phyloP scores from a whole-genome alignment of 768 basidiomycete species.

The Russula foetens region DNA sequence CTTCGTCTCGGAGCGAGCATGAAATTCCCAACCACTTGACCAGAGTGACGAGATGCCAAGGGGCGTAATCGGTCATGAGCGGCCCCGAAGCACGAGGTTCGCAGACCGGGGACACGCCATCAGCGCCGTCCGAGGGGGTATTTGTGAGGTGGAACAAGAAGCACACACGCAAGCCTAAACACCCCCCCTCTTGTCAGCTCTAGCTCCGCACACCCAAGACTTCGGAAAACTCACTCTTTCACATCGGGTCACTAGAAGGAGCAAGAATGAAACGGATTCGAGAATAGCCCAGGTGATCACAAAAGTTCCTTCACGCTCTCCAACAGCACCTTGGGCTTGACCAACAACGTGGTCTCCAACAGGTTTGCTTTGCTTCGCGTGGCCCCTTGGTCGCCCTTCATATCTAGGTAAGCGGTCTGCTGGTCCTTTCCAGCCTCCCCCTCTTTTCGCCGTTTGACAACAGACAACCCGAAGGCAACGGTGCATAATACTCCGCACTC shows the following conservation, averaged over 20 bases:
- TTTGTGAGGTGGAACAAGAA: conserved; percentile 11
- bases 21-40: conserved; percentile 7
- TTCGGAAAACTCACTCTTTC: conserved; percentile 9
- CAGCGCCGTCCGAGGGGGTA: conserved; percentile 4
- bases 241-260: conserved; percentile 1
- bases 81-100: conserved; percentile 9
- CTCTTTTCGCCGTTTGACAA: conserved; percentile 16
- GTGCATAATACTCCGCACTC: conserved; percentile 17
- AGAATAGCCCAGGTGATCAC: conserved; percentile 6
- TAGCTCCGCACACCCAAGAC: not conserved
- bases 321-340: conserved; percentile 21
- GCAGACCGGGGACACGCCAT: not conserved
- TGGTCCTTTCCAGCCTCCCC: not conserved
- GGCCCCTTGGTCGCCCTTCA: conserved; percentile 9
- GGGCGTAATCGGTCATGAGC: conserved; percentile 1
- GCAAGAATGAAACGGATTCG: conserved; percentile 10
- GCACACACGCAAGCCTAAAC: conserved; percentile 4
- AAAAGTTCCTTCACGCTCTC: conserved; percentile 22
- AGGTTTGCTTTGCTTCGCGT: conserved; percentile 1
- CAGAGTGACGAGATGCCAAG: conserved; percentile 2
- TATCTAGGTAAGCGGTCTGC: conserved; percentile 8
- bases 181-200: not conserved
- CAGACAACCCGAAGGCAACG: conserved; percentile 12
- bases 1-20: not conserved
- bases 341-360: conserved; percentile 19